Conservation (phyloP, 1,284 basidiomycete species). For the Marasmius fiardii region DNA sequence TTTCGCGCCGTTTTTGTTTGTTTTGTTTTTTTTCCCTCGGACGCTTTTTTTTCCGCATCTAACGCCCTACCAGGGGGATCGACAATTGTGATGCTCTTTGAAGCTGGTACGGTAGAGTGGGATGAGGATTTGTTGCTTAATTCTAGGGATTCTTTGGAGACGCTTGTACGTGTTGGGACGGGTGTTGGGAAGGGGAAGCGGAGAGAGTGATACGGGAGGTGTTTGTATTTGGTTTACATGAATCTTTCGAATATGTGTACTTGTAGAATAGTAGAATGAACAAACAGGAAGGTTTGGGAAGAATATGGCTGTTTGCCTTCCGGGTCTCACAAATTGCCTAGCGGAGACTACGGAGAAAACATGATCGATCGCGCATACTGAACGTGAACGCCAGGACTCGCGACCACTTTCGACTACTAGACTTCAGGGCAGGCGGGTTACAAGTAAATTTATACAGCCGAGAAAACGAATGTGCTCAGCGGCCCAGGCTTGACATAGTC, state of each 20-base stretch:
- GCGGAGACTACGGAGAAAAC: too few species aligned
- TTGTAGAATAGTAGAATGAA: too few species aligned
- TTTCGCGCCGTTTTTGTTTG: constrained; percentile 13
- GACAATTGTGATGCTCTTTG: not conserved
- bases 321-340: too few species aligned
- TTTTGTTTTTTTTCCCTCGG: not conserved
- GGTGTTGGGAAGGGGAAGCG: not conserved
- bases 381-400: too few species aligned
- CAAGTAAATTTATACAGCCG: not conserved
- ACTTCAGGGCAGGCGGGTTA: too few species aligned
- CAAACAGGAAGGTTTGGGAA: too few species aligned
- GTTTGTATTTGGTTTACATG: too few species aligned
- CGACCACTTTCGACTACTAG: too few species aligned
- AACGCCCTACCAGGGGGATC: not conserved
- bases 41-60: too few species aligned
- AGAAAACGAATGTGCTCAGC: constrained; percentile 3
- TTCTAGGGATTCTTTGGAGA: not conserved
- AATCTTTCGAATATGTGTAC: too few species aligned
- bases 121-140: not conserved
- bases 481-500: constrained; percentile 5
- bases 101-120: not conserved
- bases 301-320: too few species aligned
- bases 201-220: not conserved
- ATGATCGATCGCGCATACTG: too few species aligned
- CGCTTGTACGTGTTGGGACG: not conserved